Evolutionary conservation across 2,329 filamentous ascomycete genomes (phyloP).

Genomic region (Drechslerella dactyloides): DNA sequence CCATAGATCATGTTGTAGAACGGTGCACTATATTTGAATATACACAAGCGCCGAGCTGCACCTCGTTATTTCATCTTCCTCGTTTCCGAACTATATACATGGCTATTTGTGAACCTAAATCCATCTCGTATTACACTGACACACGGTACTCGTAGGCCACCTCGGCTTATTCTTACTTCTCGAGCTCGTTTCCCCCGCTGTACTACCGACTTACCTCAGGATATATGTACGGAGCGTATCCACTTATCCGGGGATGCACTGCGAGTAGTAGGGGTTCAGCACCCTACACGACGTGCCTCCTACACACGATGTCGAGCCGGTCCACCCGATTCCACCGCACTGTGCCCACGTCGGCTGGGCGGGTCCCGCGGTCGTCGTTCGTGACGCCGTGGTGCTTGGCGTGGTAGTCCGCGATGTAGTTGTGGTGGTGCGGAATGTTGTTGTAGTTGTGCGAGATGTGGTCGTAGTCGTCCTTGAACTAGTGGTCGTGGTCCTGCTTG

Average conservation of each 20-base stretch:
- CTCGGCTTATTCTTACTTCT: no score
- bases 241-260: conserved; percentile 51
- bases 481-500: conserved; percentile 4
- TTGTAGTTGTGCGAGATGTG: conserved; percentile 6
- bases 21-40: no score
- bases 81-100: no score
- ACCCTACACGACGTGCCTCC: conserved; percentile 51
- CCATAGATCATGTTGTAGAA: no score
- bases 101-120: no score
- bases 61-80: no score
- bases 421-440: background rate
- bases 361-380: conserved; percentile 20
- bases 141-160: no score
- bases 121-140: no score
- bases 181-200: no score
- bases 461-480: conserved; percentile 13
- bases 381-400: conserved; percentile 7
- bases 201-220: no score
- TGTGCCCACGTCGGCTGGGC: conserved; percentile 16
- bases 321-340: conserved; percentile 55
- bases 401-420: conserved; percentile 10
- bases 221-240: no score
- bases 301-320: conserved; percentile 51
- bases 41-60: no score
- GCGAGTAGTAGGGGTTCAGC: conserved; percentile 53